Percentiles rank a stretch among this genome's conserved stretches.
Evolutionary conservation across 768 basidiomycete species (phyloP).

Genomic region (Agrocybe praecox): DNA sequence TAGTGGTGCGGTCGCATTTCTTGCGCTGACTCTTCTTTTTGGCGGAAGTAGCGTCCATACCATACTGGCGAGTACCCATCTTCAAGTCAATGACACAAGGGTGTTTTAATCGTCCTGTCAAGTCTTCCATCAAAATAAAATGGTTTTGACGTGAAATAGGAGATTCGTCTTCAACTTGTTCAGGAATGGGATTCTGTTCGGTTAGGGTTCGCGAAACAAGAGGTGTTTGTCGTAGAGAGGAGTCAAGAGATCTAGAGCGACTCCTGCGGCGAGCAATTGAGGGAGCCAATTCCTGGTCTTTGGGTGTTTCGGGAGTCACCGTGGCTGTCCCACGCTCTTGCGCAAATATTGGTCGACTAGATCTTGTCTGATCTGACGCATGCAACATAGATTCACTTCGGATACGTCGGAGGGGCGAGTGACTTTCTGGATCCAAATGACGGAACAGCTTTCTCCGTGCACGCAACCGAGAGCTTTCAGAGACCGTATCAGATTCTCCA

Average conservation of each 20-base stretch:
- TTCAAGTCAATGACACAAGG: conserved; percentile 98
- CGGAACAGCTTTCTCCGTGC: conserved; percentile 43
- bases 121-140: conserved; percentile 98
- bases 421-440: conserved; percentile 39
- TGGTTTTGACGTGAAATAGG: conserved; percentile 87
- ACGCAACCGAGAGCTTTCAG: conserved; percentile 19
- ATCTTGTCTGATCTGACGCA: conserved; percentile 30
- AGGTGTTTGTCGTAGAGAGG: conserved; percentile 27
- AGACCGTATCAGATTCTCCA: conserved; percentile 25
- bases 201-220: conserved; percentile 26
- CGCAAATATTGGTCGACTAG: conserved; percentile 7
- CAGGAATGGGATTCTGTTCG: conserved; percentile 34
- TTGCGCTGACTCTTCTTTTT: conserved; percentile 99
- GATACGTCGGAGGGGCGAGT: conserved; percentile 55
- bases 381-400: conserved; percentile 63
- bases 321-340: conserved; percentile 4
- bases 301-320: not conserved
- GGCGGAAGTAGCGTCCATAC: conserved; percentile 86
- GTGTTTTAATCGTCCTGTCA: conserved; percentile 88
- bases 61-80: conserved; percentile 99
- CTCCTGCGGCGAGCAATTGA: conserved; percentile 45
- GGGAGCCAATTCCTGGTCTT: conserved; percentile 22
- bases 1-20: conserved; percentile 97
- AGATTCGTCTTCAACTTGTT: conserved; percentile 35
- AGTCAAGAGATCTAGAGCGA: conserved; percentile 44